Conservation (phyloP, 805 yeast species). For the Myxozyma sirexii region DNA sequence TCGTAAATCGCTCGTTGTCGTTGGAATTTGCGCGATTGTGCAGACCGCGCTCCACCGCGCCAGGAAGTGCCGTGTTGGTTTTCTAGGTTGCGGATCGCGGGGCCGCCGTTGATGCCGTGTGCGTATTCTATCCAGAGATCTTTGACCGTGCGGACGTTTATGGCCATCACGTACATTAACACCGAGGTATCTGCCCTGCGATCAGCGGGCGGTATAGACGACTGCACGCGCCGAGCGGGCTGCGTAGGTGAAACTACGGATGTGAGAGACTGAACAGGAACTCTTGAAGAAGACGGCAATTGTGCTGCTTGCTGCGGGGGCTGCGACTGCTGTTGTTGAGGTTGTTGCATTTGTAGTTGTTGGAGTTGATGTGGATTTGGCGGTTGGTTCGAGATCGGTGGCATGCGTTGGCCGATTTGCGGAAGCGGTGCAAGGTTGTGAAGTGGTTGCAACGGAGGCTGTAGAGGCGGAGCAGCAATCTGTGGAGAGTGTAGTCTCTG, state of each 20-base stretch:
- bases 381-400: slow-evolving; percentile 6
- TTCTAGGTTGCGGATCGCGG: slow-evolving; percentile 24
- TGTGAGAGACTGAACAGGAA: background rate
- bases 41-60: slow-evolving; percentile 33
- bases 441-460: slow-evolving; percentile 10
- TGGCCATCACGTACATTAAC: slow-evolving; percentile 29
- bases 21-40: slow-evolving; percentile 31
- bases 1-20: slow-evolving; percentile 28
- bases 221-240: slow-evolving; percentile 7
- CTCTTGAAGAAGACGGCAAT: background rate
- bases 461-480: slow-evolving; percentile 8
- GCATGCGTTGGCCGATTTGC: slow-evolving; percentile 4
- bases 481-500: slow-evolving; percentile 1
- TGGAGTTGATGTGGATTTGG: slow-evolving; percentile 9
- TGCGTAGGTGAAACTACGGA: background rate
- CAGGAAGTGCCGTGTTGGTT: slow-evolving; percentile 30
- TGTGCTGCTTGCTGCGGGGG: slow-evolving; percentile 12
- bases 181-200: slow-evolving; percentile 11
- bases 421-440: slow-evolving; percentile 9
- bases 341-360: slow-evolving; percentile 14
- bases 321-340: slow-evolving; percentile 1
- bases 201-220: slow-evolving; percentile 2
- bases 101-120: slow-evolving; percentile 30
- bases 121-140: slow-evolving; percentile 33
- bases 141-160: slow-evolving; percentile 23